These are phyloP conservation scores for Scheffersomyces segobiensis DNA, from an alignment of 1,139 yeast genomes.

Conservation along the genomic window DNA sequence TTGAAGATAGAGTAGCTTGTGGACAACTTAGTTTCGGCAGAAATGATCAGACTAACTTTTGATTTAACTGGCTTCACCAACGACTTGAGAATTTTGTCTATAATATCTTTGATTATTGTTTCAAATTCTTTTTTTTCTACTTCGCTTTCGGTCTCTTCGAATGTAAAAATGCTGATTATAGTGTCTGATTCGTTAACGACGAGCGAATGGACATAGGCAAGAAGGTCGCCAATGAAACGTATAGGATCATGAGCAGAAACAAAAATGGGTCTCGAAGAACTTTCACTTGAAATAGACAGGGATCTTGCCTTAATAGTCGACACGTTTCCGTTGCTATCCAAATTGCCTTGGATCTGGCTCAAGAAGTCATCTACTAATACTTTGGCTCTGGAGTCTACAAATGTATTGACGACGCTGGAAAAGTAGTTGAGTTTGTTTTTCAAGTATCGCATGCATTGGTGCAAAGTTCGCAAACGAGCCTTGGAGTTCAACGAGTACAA, in stretches of 20 bases:
- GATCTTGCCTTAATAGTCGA: not conserved
- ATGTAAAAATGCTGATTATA: slow-evolving; percentile 46
- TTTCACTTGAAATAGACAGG: slow-evolving; percentile 11
- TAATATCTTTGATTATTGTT: slow-evolving; percentile 31
- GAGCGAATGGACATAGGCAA: slow-evolving; percentile 88
- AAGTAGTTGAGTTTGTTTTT: slow-evolving; percentile 49
- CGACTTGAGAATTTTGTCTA: slow-evolving; percentile 47
- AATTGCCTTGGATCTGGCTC: slow-evolving; percentile 46
- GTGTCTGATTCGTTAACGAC: slow-evolving; percentile 87
- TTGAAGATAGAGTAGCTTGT: slow-evolving; percentile 60
- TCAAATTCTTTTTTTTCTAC: slow-evolving; percentile 18
- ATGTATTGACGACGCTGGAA: slow-evolving; percentile 44
- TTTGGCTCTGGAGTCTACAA: slow-evolving; percentile 59
- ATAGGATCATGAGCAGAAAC: slow-evolving; percentile 78
- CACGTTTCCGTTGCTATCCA: slow-evolving; percentile 3
- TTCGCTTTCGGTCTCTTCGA: slow-evolving; percentile 17
- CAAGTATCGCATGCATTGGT: slow-evolving; percentile 34
- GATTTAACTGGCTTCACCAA: slow-evolving; percentile 46
- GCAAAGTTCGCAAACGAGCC: slow-evolving; percentile 30
- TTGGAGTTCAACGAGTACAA: slow-evolving; percentile 33
- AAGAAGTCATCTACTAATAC: slow-evolving; percentile 58
- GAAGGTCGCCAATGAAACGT: slow-evolving; percentile 79
- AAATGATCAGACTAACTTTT: slow-evolving; percentile 66
- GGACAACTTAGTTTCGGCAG: slow-evolving; percentile 61
- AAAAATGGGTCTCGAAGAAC: slow-evolving; percentile 50